Percentiles rank a stretch among this genome's conserved stretches.
These are phyloP conservation scores for Boletellus sp. DNA, from an alignment of 1,284 basidiomycete genomes.

Conservation along the genomic window DNA sequence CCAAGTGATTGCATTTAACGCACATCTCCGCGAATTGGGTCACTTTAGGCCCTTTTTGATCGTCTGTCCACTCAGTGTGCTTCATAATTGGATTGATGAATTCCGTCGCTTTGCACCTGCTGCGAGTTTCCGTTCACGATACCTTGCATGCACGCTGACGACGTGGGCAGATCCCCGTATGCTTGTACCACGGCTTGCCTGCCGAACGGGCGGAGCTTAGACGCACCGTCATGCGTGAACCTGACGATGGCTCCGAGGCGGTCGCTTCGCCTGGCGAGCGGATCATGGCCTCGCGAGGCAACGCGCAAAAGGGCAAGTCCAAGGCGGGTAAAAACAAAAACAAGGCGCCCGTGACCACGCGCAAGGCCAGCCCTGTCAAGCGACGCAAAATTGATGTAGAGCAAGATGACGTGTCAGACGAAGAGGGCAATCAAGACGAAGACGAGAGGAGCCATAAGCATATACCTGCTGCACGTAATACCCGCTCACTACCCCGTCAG, in stretches of 20 bases:
- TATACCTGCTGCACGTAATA: conserved; percentile 23
- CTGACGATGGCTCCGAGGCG: conserved; percentile 24
- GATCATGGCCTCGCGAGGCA: conserved; percentile 18
- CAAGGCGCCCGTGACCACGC: not conserved
- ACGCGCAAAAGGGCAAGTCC: conserved; percentile 8
- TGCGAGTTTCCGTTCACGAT: conserved; percentile 38
- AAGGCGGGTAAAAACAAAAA: conserved; percentile 7
- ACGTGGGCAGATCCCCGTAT: conserved; percentile 68
- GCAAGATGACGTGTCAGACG: conserved; percentile 10
- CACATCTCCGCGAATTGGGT: conserved; percentile 77
- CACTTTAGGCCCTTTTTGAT: conserved; percentile 82
- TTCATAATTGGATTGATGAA: conserved; percentile 91
- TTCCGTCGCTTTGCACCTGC: conserved; percentile 80
- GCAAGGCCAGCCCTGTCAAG: conserved; percentile 14
- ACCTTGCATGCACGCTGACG: not conserved
- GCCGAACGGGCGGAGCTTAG: conserved; percentile 75
- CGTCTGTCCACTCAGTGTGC: conserved; percentile 88
- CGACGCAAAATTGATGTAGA: conserved; percentile 18
- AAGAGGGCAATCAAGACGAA: conserved; percentile 14
- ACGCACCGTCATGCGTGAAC: conserved; percentile 47
- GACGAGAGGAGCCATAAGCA: conserved; percentile 3
- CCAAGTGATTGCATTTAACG: conserved; percentile 90
- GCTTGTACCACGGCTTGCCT: conserved; percentile 87
- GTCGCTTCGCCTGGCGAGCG: conserved; percentile 21
- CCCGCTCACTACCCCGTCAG: conserved; percentile 16